These are phyloP conservation scores for Caryopteris hybrid DNA, from an alignment of 305 asterid genomes.

Conservation along the genomic window DNA sequence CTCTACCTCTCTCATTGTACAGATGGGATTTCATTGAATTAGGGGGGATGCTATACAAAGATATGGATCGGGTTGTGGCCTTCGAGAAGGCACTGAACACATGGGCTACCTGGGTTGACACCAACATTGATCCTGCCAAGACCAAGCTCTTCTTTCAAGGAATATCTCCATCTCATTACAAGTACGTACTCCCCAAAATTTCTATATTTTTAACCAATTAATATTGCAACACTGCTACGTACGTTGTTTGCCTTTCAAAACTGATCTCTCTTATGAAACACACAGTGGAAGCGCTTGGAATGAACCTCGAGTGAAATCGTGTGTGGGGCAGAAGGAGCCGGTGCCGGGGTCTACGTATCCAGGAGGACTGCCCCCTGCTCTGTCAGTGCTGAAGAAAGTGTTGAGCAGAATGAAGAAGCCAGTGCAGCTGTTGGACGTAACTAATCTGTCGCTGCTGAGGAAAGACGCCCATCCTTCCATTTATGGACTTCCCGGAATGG, in stretches of 20 bases:
- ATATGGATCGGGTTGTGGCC: slow-evolving; percentile 73
- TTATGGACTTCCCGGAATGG: slow-evolving; percentile 60
- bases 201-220: no score
- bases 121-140: slow-evolving; percentile 57
- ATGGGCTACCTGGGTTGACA: slow-evolving; percentile 84
- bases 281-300: slow-evolving; percentile 65
- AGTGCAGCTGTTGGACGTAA: slow-evolving; percentile 56
- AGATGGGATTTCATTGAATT: slow-evolving; percentile 81
- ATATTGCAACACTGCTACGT: no score
- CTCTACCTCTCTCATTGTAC: no score
- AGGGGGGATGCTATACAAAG: slow-evolving; percentile 54
- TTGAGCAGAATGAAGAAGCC: slow-evolving; percentile 43
- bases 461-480: slow-evolving; percentile 92
- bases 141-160: slow-evolving; percentile 80
- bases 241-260: no score
- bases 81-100: slow-evolving; percentile 66
- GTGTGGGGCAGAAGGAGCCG: slow-evolving; percentile 49
- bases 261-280: no score
- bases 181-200: no score
- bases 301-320: slow-evolving; percentile 51
- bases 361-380: slow-evolving; percentile 58
- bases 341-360: slow-evolving; percentile 59
- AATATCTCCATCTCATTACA: slow-evolving; percentile 89
- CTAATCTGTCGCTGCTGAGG: slow-evolving; percentile 66
- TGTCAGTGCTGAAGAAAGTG: slow-evolving; percentile 54